These are phyloP conservation scores for Globisporangium nunn DNA, from an alignment of 352 stramenopile species.

Conservation along the genomic window DNA sequence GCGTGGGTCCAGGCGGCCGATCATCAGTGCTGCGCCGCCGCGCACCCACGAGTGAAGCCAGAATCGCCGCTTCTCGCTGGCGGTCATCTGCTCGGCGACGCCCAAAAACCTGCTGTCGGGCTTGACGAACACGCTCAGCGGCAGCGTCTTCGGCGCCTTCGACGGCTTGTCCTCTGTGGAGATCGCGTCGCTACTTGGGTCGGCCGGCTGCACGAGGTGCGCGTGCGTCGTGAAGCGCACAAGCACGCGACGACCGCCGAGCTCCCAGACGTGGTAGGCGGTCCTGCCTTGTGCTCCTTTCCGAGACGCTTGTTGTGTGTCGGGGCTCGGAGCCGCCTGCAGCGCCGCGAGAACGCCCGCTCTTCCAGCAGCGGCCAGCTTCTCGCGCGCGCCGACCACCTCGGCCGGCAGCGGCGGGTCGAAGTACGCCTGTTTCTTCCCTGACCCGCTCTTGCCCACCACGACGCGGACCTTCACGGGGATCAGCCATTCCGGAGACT, in stretches of 20 bases:
- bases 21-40: constrained; percentile 40
- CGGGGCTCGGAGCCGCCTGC: neutral
- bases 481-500: constrained; percentile 43
- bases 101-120: constrained; percentile 45
- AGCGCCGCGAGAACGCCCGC: constrained; percentile 15
- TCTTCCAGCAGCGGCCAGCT: constrained; percentile 19
- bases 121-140: constrained; percentile 68
- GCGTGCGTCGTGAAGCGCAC: constrained; percentile 43
- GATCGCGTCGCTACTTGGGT: neutral
- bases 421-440: constrained; percentile 50
- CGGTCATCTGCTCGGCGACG: constrained; percentile 52
- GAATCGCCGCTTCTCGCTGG: constrained; percentile 48
- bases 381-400: constrained; percentile 23
- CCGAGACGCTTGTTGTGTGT: neutral
- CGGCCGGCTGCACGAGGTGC: constrained; percentile 8
- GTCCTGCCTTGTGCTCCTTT: constrained; percentile 6
- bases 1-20: constrained; percentile 37
- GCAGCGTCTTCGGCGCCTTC: constrained; percentile 1
- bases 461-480: constrained; percentile 48
- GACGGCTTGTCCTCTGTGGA: too few relatives aligned
- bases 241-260: constrained; percentile 46
- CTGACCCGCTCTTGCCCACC: constrained; percentile 15
- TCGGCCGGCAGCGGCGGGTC: constrained; percentile 32
- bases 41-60: constrained; percentile 81
- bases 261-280: constrained; percentile 63